Conservation (phyloP, 305 asterid genomes). For the Fraxinus velutina region DNA sequence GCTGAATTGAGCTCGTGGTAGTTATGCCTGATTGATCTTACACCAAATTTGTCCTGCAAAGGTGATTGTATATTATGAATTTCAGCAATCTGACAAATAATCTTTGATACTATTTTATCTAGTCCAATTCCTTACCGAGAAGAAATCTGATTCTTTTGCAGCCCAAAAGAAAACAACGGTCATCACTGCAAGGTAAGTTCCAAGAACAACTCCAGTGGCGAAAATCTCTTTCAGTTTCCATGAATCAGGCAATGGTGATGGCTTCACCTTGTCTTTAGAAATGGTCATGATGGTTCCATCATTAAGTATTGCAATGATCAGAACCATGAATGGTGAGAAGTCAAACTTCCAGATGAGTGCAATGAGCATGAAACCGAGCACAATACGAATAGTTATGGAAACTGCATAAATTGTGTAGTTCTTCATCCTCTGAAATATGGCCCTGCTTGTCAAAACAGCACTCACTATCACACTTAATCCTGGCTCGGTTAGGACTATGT, state of each 20-base stretch:
- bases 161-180: slow-evolving; percentile 66
- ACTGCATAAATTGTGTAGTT: slow-evolving; percentile 76
- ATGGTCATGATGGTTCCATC: slow-evolving; percentile 84
- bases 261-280: slow-evolving; percentile 72
- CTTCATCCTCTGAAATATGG: slow-evolving; percentile 78
- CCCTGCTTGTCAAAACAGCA: slow-evolving; percentile 69
- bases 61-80: neutral
- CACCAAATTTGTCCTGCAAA: slow-evolving; percentile 38
- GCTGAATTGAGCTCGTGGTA: slow-evolving; percentile 33
- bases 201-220: slow-evolving; percentile 65
- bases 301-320: slow-evolving; percentile 65
- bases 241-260: slow-evolving; percentile 71
- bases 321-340: slow-evolving; percentile 80
- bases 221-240: slow-evolving; percentile 73
- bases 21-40: slow-evolving; percentile 29
- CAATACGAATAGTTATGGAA: slow-evolving; percentile 71
- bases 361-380: slow-evolving; percentile 70
- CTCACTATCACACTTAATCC: slow-evolving; percentile 72
- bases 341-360: slow-evolving; percentile 72
- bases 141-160: slow-evolving; percentile 51
- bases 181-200: slow-evolving; percentile 68
- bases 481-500: slow-evolving; percentile 62
- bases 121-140: slow-evolving; percentile 36
- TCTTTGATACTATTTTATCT: neutral
- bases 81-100: neutral